Conservation (phyloP, 306 rosid species). For the Rosa multiflora region DNA sequence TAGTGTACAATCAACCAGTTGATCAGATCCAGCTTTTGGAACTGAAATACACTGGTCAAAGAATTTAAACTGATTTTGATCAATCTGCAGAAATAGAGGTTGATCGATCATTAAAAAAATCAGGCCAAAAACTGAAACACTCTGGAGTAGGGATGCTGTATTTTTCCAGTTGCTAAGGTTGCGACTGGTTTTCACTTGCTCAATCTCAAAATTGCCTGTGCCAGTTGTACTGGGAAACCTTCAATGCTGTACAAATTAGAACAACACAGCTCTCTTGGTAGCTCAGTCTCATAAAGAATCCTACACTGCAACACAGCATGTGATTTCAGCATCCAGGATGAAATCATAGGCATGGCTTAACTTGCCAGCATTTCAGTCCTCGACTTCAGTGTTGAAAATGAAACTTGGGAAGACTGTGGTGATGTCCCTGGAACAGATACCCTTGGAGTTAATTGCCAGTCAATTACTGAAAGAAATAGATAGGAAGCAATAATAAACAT, state of each 20-base stretch:
- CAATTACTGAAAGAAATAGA: background rate
- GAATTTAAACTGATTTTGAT: background rate
- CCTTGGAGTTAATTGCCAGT: background rate
- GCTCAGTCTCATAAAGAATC: background rate
- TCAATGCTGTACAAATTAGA: background rate
- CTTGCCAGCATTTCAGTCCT: conserved; percentile 34
- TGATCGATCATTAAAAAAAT: background rate
- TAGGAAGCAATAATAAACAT: background rate
- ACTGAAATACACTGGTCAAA: background rate
- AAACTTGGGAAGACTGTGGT: conserved; percentile 69
- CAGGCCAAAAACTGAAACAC: background rate
- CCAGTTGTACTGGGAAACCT: background rate
- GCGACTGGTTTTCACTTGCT: background rate
- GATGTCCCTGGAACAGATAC: conserved; percentile 43
- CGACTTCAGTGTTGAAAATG: conserved; percentile 67
- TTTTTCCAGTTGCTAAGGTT: background rate
- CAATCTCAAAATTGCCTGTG: background rate
- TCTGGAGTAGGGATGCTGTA: background rate
- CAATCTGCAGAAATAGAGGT: background rate
- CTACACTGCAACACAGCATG: background rate
- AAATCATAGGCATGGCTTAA: background rate
- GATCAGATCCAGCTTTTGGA: background rate
- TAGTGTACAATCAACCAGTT: too few relatives aligned
- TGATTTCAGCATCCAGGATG: background rate
- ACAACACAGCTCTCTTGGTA: background rate